Conservation (phyloP, 192 early-diverging fungal genomes). For the Coemansia sp. region DNA sequence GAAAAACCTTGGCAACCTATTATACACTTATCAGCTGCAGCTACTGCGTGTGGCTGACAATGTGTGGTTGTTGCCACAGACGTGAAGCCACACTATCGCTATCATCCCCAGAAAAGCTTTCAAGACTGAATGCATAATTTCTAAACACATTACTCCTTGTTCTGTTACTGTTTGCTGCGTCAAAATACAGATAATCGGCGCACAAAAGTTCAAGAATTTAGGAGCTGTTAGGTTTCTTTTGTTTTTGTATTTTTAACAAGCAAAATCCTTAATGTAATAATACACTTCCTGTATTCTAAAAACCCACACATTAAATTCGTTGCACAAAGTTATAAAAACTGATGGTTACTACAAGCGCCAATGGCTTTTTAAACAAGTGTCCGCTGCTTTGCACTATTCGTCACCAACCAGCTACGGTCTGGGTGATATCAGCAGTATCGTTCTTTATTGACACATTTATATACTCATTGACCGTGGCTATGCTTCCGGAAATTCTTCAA, state of each 20-base stretch:
- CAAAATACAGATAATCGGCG: neutral
- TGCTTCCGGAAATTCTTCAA: slow-evolving; percentile 37
- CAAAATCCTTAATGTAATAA: neutral
- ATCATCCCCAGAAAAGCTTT: neutral
- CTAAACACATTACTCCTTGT: neutral
- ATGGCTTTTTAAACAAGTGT: neutral
- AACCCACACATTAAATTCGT: neutral
- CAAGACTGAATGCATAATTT: neutral
- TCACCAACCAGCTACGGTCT: neutral
- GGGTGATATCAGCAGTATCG: neutral
- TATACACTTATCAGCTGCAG: neutral
- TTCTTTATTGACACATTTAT: slow-evolving; percentile 33
- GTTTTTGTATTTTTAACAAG: neutral
- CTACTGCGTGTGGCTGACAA: neutral
- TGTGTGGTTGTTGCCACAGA: neutral
- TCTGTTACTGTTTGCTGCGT: neutral
- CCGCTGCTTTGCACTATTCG: neutral
- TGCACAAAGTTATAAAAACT: neutral
- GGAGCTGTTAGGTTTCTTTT: neutral
- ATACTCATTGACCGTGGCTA: slow-evolving; percentile 32
- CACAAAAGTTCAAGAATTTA: neutral
- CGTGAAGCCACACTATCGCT: neutral
- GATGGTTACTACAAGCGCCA: neutral
- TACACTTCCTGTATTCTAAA: neutral
- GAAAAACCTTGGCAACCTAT: neutral